Evolutionary conservation across 1,284 basidiomycete species (phyloP).

Genomic region (Trametes polyzona): DNA sequence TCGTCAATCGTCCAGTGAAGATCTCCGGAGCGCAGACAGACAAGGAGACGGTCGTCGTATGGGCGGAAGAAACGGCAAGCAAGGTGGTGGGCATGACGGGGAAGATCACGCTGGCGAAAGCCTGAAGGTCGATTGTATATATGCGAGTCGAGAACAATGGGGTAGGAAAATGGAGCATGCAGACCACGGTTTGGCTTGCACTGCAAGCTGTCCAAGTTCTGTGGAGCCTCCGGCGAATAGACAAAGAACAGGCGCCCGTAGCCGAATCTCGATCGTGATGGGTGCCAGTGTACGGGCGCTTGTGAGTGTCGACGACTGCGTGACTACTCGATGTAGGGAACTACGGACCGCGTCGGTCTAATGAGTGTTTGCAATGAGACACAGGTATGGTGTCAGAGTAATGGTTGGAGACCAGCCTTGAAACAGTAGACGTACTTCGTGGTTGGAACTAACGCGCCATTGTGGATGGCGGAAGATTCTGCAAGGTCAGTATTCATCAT

Average conservation of each 20-base stretch:
- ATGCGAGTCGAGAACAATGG: conserved; percentile 12
- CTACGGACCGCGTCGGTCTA: too few relatives aligned
- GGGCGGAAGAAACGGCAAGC: conserved; percentile 35
- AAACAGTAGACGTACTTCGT: too few relatives aligned
- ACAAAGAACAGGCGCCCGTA: background rate
- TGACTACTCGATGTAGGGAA: too few relatives aligned
- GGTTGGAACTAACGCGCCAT: too few relatives aligned
- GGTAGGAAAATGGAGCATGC: background rate
- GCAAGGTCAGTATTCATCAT: too few relatives aligned
- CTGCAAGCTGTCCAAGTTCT: background rate
- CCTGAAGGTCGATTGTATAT: conserved; percentile 6
- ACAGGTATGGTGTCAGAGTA: too few relatives aligned
- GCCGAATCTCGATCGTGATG: conserved; percentile 5
- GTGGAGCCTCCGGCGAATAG: conserved; percentile 1
- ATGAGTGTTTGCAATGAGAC: too few relatives aligned
- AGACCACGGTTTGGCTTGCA: conserved; percentile 1
- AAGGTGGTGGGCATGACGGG: conserved; percentile 77
- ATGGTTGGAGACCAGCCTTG: too few relatives aligned
- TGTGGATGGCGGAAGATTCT: too few relatives aligned
- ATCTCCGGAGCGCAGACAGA: conserved; percentile 56
- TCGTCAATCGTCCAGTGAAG: conserved; percentile 62
- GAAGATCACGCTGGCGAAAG: conserved; percentile 25
- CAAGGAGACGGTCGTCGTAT: conserved; percentile 33
- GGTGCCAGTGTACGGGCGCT: conserved; percentile 8
- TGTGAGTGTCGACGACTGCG: conserved; percentile 24